Conservation (phyloP, 257 asterid genomes). For the Ilex asprella region DNA sequence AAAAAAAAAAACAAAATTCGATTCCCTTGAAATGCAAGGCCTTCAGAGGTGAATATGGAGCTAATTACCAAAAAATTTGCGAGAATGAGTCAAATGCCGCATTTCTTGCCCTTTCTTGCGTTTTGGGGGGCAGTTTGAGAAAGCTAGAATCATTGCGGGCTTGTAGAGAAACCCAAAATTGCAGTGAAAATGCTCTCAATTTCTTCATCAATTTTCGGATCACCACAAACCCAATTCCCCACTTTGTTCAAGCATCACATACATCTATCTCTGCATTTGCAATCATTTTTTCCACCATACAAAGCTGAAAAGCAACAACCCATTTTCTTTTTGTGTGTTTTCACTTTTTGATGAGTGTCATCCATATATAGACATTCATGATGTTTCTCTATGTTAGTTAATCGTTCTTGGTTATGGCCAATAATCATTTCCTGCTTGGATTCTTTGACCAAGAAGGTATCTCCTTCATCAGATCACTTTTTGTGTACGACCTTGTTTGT, state of each 20-base stretch:
- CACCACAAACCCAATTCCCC: constrained; percentile 18
- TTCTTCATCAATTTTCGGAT: constrained; percentile 8
- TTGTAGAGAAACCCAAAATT: not conserved
- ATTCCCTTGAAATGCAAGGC: no score
- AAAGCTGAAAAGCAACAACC: not conserved
- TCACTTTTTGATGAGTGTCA: not conserved
- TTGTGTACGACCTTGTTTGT: not conserved
- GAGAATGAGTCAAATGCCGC: constrained; percentile 1
- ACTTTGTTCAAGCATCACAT: not conserved
- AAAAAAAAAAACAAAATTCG: no score
- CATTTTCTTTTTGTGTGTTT: no score
- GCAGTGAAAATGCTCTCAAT: not conserved
- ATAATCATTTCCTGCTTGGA: no score
- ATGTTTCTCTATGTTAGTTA: no score
- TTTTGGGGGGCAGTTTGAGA: no score
- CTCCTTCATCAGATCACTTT: no score
- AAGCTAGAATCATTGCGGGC: no score
- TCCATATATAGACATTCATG: not conserved
- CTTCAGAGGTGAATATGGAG: no score
- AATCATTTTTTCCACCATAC: not conserved
- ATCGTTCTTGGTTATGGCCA: not conserved
- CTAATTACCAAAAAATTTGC: not conserved
- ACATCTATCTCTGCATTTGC: constrained; percentile 10
- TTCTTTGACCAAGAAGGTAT: not conserved
- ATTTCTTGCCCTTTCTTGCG: not conserved